Conservation (phyloP, 352 stramenopile genomes). For the Pythium dissotocum region DNA sequence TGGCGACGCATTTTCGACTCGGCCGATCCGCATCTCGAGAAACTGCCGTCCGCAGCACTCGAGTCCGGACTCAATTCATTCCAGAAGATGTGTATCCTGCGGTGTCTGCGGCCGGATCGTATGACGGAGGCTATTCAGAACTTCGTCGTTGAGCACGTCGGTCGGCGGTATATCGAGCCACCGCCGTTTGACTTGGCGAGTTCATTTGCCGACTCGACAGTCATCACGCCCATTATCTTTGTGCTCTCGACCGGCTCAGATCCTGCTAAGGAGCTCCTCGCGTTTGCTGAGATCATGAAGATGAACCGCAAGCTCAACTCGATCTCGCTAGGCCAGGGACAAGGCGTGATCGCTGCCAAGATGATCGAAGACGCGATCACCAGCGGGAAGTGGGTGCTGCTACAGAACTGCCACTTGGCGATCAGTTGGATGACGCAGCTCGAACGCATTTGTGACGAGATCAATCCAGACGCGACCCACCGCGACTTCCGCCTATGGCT, state of each 20-base stretch:
- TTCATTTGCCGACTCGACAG: slow-evolving; percentile 83
- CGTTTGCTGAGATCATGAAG: slow-evolving; percentile 85
- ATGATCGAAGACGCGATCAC: slow-evolving; percentile 88
- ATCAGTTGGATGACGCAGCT: slow-evolving; percentile 93
- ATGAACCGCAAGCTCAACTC: slow-evolving; percentile 85
- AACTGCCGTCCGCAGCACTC: slow-evolving; percentile 34
- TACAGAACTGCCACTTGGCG: slow-evolving; percentile 92
- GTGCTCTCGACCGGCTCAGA: slow-evolving; percentile 89
- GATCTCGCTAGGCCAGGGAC: slow-evolving; percentile 90
- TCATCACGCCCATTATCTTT: slow-evolving; percentile 90
- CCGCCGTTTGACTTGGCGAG: slow-evolving; percentile 82
- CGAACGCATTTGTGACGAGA: slow-evolving; percentile 90
- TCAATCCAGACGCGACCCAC: slow-evolving; percentile 81
- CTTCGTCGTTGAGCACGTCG: slow-evolving; percentile 84
- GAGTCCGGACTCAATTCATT: slow-evolving; percentile 39
- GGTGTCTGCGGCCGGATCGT: slow-evolving; percentile 57
- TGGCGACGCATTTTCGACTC: slow-evolving; percentile 55
- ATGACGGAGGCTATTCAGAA: slow-evolving; percentile 77
- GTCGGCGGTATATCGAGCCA: slow-evolving; percentile 80
- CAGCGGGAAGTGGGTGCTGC: slow-evolving; percentile 90
- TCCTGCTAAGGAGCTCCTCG: slow-evolving; percentile 86
- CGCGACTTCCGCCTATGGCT: slow-evolving; percentile 95
- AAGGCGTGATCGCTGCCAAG: slow-evolving; percentile 83
- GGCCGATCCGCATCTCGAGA: slow-evolving; percentile 41
- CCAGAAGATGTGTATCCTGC: slow-evolving; percentile 57